Base-by-base conservation (phyloP, 176 grass and related monocot species). In the Musa schizocarpa region DNA sequence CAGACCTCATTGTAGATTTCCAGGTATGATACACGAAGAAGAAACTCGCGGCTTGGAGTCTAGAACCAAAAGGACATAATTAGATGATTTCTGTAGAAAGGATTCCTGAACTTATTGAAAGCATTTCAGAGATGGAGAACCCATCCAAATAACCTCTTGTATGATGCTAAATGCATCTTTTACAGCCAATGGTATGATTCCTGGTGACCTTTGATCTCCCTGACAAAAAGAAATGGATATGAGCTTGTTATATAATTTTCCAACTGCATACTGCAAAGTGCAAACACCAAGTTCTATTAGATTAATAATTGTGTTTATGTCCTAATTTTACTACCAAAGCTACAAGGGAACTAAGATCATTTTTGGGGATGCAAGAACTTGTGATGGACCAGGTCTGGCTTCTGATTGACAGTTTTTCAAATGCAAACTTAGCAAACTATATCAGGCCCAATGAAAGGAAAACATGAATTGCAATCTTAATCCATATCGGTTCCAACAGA, bases 1-100 rank as follows among this genome's bases (percentile, higher is more conserved):
- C 84, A 85, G 81, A 96, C 92, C 96, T 99, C 96, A 65, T 99
- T 99, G 81, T 99, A 99, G 88, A 99, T 99, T 89, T 99, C 96
- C 88, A 99, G 76, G 83, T 99, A 99, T 75, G 96, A 99, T 52
- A 99, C 96, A 2, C 96, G 91, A 63, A 99, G 85, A 58, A 99
- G 96, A 92, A 99, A 99, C 74, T 99, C 96, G 16, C 83, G 88
- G 74, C 88, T 89, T 62, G 96, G 91, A 17, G 91, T 99, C 96
- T 99, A 83, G 55, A 77, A 55, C 78, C 68, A 26, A 75, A 69
- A 59, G 78, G 56, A 78, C 71, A 58, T 6, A 61, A 73, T 86
- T 14, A 54, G 65, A 29, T 50, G 52, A 56, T 59, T 73, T 74
- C 81, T 78, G 78, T 69, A 9, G 56, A 78, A 11, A 79, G 9